Evolutionary conservation across 2,329 filamentous ascomycete species (phyloP), one percentile per base, ranked within the genome.

Genomic region (Gaeumannomyces tritici): DNA sequence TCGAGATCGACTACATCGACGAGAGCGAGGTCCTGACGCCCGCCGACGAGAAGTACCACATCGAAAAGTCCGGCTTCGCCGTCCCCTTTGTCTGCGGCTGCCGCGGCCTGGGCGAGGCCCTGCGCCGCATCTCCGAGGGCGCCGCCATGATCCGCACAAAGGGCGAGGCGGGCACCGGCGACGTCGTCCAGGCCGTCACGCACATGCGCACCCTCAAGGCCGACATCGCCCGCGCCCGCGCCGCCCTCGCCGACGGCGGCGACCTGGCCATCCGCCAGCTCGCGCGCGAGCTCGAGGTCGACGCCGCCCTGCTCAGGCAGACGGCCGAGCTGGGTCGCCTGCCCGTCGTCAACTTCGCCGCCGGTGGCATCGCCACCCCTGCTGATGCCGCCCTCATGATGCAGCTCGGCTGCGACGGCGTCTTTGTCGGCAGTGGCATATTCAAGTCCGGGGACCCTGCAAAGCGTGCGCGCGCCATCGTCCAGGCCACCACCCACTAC

Each of bases 111-210:
- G 92, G 92, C 65, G 95, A 99, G 80, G 95, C 95, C 21, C 85
- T 99, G 62, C 84, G 95, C 66, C 85, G 95, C 66, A 92, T 99
- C 72, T 85, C 86, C 66, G 95, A 98, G 79, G 95, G 95, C 66
- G 95, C 95, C 12, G 93, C 93, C 71, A 98, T 99, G 93, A 97
- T 99, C 78, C 88, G 95, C 70, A 99, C 95, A 67, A 99, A 98
- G 82, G 95, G 95, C 67, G 95, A 99, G 79, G 95, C 95, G 51
- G 95, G 95, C 66, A 98, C 95, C 0, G 95, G 95, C 66, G 95
- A 99, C 74, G 91, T 99, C 61, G 90, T 98, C 70, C 93, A 98
- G 80, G 95, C 95, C 26, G 93, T 98, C 59, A 88, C 89, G 72
- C 95, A 99, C 83, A 96, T 97, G 86, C 90, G 95, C 72, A 91